These are phyloP conservation scores for Neovahlkampfia damariscottae DNA, from an alignment of 78 protist genomes.

Conservation along the genomic window DNA sequence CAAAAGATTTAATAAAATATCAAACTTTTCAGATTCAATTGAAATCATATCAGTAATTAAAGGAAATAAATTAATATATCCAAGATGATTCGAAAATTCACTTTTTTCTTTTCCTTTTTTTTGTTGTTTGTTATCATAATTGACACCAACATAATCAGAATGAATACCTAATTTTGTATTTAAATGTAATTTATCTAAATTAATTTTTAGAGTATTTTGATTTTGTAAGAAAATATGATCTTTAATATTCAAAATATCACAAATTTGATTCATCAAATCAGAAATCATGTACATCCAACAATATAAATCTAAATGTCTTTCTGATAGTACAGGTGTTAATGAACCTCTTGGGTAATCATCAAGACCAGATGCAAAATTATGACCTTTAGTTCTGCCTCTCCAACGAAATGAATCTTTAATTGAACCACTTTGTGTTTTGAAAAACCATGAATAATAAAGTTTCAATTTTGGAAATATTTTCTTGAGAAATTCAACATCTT, in stretches of 20 bases:
- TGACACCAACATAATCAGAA: neutral
- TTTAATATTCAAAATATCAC: neutral
- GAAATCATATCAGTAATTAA: constrained; percentile 31
- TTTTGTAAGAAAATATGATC: neutral
- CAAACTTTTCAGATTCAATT: neutral
- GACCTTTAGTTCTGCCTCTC: constrained; percentile 56
- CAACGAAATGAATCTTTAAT: constrained; percentile 41
- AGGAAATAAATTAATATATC: constrained; percentile 77
- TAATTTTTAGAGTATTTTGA: neutral
- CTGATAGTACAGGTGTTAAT: neutral
- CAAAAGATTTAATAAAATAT: neutral
- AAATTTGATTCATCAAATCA: constrained; percentile 17
- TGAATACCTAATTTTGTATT: neutral
- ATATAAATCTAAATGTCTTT: constrained; percentile 67
- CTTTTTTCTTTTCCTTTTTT: neutral
- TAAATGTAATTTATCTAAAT: constrained; percentile 11
- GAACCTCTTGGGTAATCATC: constrained; percentile 75
- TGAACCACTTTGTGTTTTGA: constrained; percentile 25
- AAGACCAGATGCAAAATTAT: constrained; percentile 65
- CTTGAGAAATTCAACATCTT: neutral
- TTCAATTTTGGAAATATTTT: neutral
- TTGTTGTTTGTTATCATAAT: too few relatives aligned
- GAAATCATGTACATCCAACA: constrained; percentile 64
- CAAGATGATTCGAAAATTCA: constrained; percentile 13
- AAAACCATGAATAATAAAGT: constrained; percentile 25